Evolutionary conservation across 352 stramenopile genomes (phyloP), one percentile per base, ranked within the genome.

Genomic region (Globisporangium radiosum): DNA sequence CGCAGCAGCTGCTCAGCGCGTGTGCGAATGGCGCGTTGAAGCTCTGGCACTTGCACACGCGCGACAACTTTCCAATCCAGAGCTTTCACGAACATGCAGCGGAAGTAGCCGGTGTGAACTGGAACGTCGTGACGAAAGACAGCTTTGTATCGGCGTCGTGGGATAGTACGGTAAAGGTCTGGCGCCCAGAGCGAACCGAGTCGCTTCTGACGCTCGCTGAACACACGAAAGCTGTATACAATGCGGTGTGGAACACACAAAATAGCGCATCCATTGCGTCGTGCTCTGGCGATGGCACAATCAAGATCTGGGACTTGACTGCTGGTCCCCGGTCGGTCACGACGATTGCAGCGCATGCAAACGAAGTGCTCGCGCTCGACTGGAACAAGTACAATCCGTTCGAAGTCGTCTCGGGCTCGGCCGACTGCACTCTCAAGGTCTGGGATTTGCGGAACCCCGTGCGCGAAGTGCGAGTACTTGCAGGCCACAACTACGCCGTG

Each of bases 361-460:
- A 88, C 45, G 90, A 97, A 55, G 85, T 96, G 47, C 78, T 97
- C 0, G 71, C 82, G 25, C 72, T 94, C 47, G 90, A 97, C 69
- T 97, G 90, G 90, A 95, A 95, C 76, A 97, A 97, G 72, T 97
- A 97, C 74, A 94, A 95, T 52, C 77, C 90, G 53, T 91, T 89
- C 48, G 69, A 95, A 66, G 64, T 97, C 57, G 85, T 92, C 36
- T 92, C 87, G 0, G 90, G 87, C 36, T 95, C 87, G 7, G 81
- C 85, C 1, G 88, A 96, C 52, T 85, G 81, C 59, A 77, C 58
- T 44, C 88, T 96, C 60, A 92, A 91, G 75, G 62, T 95, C 19
- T 96, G 87, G 82, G 88, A 96, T 51, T 81, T 94, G 33, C 81
- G 88, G 39, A 88, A 94, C 53, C 71, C 84, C 38, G 68, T 64